Evolutionary conservation across 176 grass and related monocot species (phyloP).

Genomic region (Thinopyrum elongatum): DNA sequence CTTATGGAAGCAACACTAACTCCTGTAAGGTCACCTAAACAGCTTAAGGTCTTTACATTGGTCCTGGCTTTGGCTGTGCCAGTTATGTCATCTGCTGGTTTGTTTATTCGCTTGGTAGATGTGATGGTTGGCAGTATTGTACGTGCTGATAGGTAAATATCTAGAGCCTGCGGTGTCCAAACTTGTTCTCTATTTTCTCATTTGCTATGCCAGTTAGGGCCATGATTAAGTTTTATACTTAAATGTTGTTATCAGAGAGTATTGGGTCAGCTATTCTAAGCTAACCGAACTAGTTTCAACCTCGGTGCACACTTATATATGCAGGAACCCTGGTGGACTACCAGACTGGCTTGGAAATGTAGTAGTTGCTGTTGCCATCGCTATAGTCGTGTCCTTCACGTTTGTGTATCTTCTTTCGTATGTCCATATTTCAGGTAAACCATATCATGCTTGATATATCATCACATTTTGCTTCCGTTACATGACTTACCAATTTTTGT

Average conservation of each 20-base stretch:
- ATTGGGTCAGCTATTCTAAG: background rate
- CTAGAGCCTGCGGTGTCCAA: background rate
- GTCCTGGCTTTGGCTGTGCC: slow-evolving; percentile 68
- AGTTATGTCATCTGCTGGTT: slow-evolving; percentile 66
- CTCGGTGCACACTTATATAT: slow-evolving; percentile 38
- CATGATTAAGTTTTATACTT: background rate
- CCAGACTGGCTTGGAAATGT: slow-evolving; percentile 86
- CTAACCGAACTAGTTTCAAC: slow-evolving; percentile 13
- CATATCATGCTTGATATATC: slow-evolving; percentile 28
- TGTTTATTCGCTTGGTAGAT: slow-evolving; percentile 64
- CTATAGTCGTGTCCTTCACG: slow-evolving; percentile 58
- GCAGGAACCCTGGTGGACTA: slow-evolving; percentile 78
- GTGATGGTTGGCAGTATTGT: slow-evolving; percentile 74
- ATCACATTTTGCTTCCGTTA: background rate
- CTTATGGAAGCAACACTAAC: slow-evolving; percentile 96
- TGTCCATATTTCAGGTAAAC: slow-evolving; percentile 85
- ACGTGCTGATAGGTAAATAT: slow-evolving; percentile 76
- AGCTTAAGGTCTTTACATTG: slow-evolving; percentile 86
- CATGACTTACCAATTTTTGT: background rate
- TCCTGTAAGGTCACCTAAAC: slow-evolving; percentile 64
- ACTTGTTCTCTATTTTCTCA: slow-evolving; percentile 5
- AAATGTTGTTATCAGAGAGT: background rate
- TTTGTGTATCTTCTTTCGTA: slow-evolving; percentile 98
- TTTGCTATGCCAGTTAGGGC: background rate
- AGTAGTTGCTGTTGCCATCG: slow-evolving; percentile 61